Base-by-base conservation (phyloP, 2,329 filamentous ascomycete species). In the Dactylellina sp. region DNA sequence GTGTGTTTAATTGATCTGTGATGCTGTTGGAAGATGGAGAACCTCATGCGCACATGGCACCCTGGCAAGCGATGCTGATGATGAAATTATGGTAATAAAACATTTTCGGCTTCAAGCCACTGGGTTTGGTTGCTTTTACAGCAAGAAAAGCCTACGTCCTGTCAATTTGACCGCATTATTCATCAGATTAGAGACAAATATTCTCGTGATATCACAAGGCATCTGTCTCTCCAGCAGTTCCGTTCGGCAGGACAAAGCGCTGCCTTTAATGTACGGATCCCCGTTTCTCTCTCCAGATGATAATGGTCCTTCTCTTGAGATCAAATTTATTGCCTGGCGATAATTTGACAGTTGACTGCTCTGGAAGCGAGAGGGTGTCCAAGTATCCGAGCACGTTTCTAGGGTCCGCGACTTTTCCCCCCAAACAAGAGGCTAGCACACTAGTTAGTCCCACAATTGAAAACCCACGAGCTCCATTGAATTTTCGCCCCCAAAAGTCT, bases 371-470 rank as follows among this genome's bases (percentile, higher is more conserved):
- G 59, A 65, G 60, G 68, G 68, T 72, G 68, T 72, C 47, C 44
- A 72, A 60, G 47, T 65, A 64, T 72, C 68, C 55, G 68, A 72
- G 60, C 68, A 72, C 68, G 52, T 56, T 65, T 32, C 68, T 40
- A 72, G 68, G 68, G 68, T 72, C 18, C 47, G 47, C 24, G 50
- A 62, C 20, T 28, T 35, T 24, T 49, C 20, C 44, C 20, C 44
- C n/a, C 18, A 24, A 16, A 44, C 32, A 40, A 39, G 39, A 55
- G 50, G 47, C 42, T 49, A n/a, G n/a, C n/a, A n/a, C n/a, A n/a
- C n/a, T n/a, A n/a, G n/a, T n/a, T n/a, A 35, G 53, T 55, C 59
- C 57, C 52, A 44, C 59, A 20, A n/a, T n/a, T n/a, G n/a, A n/a
- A 46, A 72, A 65, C 25, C 68, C 60, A 53, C 68, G 49, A 62